A percentile compares a stretch with the other conserved stretches of the same genome.
These are phyloP conservation scores for Apostasia ramifera DNA, from an alignment of 106 monocot species.

Conservation along the genomic window DNA sequence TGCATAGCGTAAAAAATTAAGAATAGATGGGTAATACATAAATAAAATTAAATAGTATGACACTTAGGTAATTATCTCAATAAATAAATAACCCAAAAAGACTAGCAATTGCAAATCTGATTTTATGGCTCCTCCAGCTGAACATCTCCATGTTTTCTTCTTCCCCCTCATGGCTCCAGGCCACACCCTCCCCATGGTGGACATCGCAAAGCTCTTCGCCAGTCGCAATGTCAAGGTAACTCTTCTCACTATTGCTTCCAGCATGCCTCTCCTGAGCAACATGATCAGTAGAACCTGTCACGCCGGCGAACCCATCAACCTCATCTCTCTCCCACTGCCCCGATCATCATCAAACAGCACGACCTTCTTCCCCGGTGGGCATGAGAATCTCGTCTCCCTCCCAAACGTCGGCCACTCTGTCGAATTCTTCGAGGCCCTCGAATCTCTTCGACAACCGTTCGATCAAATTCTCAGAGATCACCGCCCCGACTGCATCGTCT, in stretches of 20 bases:
- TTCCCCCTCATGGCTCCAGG: slow-evolving; percentile 15
- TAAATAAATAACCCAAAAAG: too few relatives aligned
- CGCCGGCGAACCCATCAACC: not conserved
- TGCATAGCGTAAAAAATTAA: too few relatives aligned
- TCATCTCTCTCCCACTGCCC: slow-evolving; percentile 14
- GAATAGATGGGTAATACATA: too few relatives aligned
- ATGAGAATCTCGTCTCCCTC: not conserved
- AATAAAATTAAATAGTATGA: too few relatives aligned
- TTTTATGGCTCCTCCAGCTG: too few relatives aligned
- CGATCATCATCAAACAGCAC: not conserved
- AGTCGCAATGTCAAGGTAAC: slow-evolving; percentile 12
- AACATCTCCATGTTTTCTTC: not conserved
- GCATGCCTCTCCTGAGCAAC: not conserved
- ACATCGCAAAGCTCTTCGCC: slow-evolving; percentile 23
- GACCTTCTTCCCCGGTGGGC: not conserved
- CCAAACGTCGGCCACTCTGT: not conserved
- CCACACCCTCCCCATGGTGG: slow-evolving; percentile 21
- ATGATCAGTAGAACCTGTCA: not conserved
- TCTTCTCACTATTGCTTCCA: slow-evolving; percentile 16
- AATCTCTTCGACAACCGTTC: not conserved
- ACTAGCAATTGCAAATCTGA: too few relatives aligned
- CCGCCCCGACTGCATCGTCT: slow-evolving; percentile 16
- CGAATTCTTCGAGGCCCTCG: slow-evolving; percentile 4
- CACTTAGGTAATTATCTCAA: too few relatives aligned
- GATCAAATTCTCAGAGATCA: not conserved